Conservation (phyloP, 768 basidiomycete genomes). For the Amanita pallidorosea region DNA sequence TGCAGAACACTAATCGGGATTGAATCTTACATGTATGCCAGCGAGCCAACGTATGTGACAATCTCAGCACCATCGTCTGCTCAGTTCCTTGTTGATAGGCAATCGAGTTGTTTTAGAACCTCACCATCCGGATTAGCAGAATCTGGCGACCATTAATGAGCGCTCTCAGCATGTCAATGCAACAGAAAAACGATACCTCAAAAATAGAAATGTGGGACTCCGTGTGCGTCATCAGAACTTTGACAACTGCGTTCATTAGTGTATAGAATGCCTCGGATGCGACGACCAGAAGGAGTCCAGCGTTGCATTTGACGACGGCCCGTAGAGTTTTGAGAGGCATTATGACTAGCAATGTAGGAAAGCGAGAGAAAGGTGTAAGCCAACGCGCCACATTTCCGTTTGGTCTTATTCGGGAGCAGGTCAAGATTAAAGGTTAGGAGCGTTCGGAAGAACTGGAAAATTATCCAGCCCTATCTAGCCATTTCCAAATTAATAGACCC, state of each 20-base stretch:
- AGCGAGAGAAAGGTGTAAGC: no score
- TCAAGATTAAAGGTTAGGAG: no score
- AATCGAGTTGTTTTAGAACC: neutral
- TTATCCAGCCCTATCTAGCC: no score
- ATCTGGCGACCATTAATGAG: neutral
- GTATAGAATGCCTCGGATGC: neutral
- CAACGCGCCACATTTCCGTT: no score
- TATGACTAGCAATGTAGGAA: no score
- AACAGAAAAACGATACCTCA: neutral
- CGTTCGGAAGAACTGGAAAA: no score
- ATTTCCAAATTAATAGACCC: no score
- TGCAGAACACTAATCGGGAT: no score
- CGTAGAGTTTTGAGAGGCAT: neutral
- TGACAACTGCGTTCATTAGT: neutral
- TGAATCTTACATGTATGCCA: constrained; percentile 1
- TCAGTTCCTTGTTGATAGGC: neutral
- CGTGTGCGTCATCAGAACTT: neutral
- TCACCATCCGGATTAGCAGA: neutral
- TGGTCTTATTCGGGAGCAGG: no score
- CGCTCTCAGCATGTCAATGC: neutral
- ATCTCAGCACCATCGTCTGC: neutral
- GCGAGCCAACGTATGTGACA: neutral
- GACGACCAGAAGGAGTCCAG: neutral
- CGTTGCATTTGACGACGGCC: neutral
- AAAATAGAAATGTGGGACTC: neutral